Evolutionary conservation across 169 alveolate species (phyloP), one percentile per base, ranked within the genome.

Genomic region (Plasmodium inui): DNA sequence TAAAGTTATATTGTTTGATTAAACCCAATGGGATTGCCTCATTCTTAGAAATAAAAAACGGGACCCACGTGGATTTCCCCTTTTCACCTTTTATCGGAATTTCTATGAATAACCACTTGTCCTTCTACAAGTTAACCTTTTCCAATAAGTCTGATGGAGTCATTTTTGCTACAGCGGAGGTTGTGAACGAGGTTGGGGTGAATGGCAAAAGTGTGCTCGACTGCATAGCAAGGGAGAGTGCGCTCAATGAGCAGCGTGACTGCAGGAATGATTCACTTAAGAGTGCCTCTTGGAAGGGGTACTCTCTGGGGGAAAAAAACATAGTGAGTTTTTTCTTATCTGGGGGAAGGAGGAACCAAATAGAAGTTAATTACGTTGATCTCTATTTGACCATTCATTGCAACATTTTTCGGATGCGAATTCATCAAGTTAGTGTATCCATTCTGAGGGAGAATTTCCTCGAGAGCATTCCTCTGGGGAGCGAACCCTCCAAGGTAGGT

Each of bases 21-120:
- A 61, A 79, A 0, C 53, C 74, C 14, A 78, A 61, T 88, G 73
- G 72, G 53, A 14, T 37, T 57, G 32, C 44, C 19, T 53, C 19
- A 12, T 79, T 79, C 79, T 88, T 88, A 78, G 55, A 79, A 88
- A 88, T 88, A 88, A 88, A 88, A 46, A 80, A 88, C 67, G 82
- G 28, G 39, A 80, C 73, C 34, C 41, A 79, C 14, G 39, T 10
- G 12, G 82, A 88, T 88, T 88, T 88, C 72, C 19, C 50, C 22
- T 88, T 37, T 57, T 61, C 50, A 4, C 94, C 94, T 0, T 79
- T 88, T 50, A 55, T 88, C 30, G 89, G 82, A 0, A 79, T 88
- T n/a, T 55, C 32, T 39, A 88, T 88, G 41, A 61, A 79, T 61
- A 70, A 67, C 41, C 74, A 88, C 6, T n/a, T 79, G 26, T 30